phyloP scores from a whole-genome alignment of 2,329 filamentous ascomycete species.

The Tolypocladium ovalisporum region DNA sequence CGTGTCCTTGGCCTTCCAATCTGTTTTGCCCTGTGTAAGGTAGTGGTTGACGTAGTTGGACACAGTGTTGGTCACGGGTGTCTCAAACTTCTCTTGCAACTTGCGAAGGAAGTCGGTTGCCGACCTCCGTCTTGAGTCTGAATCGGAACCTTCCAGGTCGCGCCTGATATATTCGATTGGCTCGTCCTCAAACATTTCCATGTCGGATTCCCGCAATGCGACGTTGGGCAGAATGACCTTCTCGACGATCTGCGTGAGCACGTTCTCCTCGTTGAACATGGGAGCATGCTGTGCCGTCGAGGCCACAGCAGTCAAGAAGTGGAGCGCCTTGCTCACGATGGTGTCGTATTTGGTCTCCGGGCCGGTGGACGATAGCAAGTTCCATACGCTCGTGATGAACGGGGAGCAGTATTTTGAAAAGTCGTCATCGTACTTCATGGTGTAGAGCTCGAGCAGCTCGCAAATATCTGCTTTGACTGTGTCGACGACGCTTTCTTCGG shows the following conservation, averaged over 20 bases:
- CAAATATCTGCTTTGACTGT: conserved; percentile 90
- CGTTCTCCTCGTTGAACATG: conserved; percentile 73
- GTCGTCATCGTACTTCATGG: conserved; percentile 90
- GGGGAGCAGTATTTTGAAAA: conserved; percentile 70
- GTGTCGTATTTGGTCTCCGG: conserved; percentile 88
- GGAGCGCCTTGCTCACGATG: conserved; percentile 85
- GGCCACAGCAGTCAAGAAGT: conserved; percentile 87
- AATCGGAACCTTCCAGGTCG: conserved; percentile 92
- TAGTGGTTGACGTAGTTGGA: conserved; percentile 81
- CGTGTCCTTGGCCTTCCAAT: conserved; percentile 97
- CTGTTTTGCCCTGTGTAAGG: conserved; percentile 64
- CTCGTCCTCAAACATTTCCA: conserved; percentile 96
- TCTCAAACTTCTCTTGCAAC: conserved; percentile 81
- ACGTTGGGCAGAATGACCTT: conserved; percentile 95
- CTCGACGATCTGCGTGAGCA: conserved; percentile 79
- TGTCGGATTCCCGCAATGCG: conserved; percentile 79
- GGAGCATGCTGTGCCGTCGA: conserved; percentile 66
- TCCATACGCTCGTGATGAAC: conserved; percentile 88
- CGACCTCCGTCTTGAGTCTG: conserved; percentile 80
- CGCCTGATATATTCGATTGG: conserved; percentile 96
- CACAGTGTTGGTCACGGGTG: conserved; percentile 75
- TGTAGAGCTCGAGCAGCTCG: conserved; percentile 79
- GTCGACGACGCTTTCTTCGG: conserved; percentile 74
- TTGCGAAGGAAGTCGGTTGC: conserved; percentile 90
- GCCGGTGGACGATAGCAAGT: conserved; percentile 75